These are phyloP conservation scores for Thalassiosira exigua DNA, from an alignment of 352 stramenopile species.

Conservation along the genomic window DNA sequence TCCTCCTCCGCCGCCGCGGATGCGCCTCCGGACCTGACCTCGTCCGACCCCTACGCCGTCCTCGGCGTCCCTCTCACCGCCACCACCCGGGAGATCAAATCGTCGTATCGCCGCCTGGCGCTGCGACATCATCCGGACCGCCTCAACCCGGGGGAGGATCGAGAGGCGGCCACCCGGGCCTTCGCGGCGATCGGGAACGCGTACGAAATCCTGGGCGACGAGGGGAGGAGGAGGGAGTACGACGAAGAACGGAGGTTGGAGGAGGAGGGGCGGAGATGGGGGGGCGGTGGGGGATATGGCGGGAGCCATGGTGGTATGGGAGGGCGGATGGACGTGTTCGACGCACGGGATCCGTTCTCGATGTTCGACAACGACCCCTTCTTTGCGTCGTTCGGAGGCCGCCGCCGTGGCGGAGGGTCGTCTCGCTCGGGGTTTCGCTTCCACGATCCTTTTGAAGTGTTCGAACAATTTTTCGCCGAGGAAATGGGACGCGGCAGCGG, in stretches of 20 bases:
- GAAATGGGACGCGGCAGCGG: conserved; percentile 13
- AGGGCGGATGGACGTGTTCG: too few relatives aligned
- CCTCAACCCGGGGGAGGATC: conserved; percentile 42
- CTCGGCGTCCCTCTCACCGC: conserved; percentile 65
- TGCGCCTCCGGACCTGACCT: conserved; percentile 43
- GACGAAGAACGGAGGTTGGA: conserved; percentile 42
- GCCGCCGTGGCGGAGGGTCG: conserved; percentile 1
- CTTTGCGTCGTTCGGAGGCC: conserved; percentile 36
- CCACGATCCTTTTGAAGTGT: conserved; percentile 60
- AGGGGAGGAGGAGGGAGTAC: conserved; percentile 57
- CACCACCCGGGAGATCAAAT: conserved; percentile 72
- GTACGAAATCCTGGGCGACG: conserved; percentile 78
- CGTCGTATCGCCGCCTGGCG: conserved; percentile 76
- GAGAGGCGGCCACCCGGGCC: conserved; percentile 41
- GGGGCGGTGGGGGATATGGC: conserved; percentile 2
- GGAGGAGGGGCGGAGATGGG: neutral
- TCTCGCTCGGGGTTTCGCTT: conserved; percentile 36
- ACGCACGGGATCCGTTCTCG: conserved; percentile 51
- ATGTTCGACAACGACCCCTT: conserved; percentile 58
- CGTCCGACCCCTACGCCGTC: conserved; percentile 67
- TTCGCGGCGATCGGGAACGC: conserved; percentile 79
- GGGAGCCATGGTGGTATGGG: too few relatives aligned
- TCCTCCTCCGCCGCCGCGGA: too few relatives aligned
- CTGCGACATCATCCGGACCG: conserved; percentile 78
- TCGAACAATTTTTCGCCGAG: conserved; percentile 56